phyloP scores from a whole-genome alignment of 176 grass and related monocot species.

The Paspalum vaginatum region DNA sequence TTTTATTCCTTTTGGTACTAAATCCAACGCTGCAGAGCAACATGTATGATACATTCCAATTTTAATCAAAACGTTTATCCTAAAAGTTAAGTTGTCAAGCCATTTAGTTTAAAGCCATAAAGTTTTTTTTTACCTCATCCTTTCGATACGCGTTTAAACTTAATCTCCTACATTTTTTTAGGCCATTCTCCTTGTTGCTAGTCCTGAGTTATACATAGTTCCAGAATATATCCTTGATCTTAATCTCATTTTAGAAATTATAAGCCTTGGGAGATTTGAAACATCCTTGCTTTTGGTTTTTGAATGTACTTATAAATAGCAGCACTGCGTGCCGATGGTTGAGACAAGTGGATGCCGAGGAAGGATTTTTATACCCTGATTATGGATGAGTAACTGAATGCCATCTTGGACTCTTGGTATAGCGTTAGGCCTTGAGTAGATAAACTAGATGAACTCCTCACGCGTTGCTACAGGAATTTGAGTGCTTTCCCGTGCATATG shows the following conservation, averaged over 20 bases:
- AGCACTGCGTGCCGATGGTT: not conserved
- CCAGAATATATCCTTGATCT: not conserved
- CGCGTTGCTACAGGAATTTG: too few relatives aligned
- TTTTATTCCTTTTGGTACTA: not conserved
- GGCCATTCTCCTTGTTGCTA: not conserved
- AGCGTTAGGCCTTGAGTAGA: not conserved
- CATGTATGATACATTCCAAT: not conserved
- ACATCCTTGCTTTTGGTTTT: not conserved
- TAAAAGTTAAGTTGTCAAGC: not conserved
- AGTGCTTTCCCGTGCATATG: too few relatives aligned
- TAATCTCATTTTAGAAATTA: not conserved
- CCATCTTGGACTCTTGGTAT: not conserved
- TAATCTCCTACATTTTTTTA: too few relatives aligned
- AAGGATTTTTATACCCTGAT: not conserved
- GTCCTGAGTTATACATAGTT: not conserved
- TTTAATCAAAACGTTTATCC: not conserved
- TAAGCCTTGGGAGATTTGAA: not conserved
- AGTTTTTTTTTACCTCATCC: not conserved
- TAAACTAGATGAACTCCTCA: too few relatives aligned
- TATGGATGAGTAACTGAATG: not conserved
- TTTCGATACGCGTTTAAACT: too few relatives aligned
- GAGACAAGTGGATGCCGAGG: not conserved
- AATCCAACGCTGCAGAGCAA: not conserved
- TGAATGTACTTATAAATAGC: not conserved
- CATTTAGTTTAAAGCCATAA: constrained; percentile 3